Evolutionary conservation across 176 grass and related monocot species (phyloP), one percentile per base, ranked within the genome.

Genomic region (Ensete ventricosum): DNA sequence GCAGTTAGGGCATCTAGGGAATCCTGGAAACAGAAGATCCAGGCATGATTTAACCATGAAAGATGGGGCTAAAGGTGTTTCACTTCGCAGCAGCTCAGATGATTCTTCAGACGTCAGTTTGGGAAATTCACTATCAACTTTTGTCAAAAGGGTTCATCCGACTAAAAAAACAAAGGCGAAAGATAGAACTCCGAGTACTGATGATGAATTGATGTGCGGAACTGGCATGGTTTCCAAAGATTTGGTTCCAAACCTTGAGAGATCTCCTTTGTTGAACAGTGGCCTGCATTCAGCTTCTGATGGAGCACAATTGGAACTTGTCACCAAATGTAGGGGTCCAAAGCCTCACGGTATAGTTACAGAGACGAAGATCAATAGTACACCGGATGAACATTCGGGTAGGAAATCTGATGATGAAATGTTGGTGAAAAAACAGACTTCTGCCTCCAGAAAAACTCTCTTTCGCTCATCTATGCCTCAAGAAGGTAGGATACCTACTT

Each of bases 81-180:
- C 71, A 62, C 9, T 12, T 73, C 58, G 58, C 73, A 64, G 66
- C 55, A 81, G 11, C 58, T 78, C 83, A n/a, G 34, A 64, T 2
- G 54, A 17, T 80, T 78, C 86, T 55, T 81, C 83, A 16, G 82
- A 91, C 88, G 27, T 88, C 58, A 78, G 81, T 53, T 75, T 89
- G 62, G 68, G 87, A 73, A 86, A 99, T 64, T 94, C 88, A 29
- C 80, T 94, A 60, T 94, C 76, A 0, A 34, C 62, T 52, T 76
- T 99, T 63, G 80, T 99, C 71, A 87, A 81, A 66, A 90, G 53
- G 85, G 49, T 86, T 71, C 51, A 78, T 27, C 79, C 78, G 50
- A 78, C 87, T 77, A 83, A 87, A 75, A 64, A 24, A 60, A n/a
- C 20, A 14, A 89, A 87, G 64, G 74, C 55, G 19, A 74, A 34